Evolutionary conservation across 352 stramenopile genomes (phyloP), one percentile per base, ranked within the genome.

Genomic region (Thraustotheca clavata): DNA sequence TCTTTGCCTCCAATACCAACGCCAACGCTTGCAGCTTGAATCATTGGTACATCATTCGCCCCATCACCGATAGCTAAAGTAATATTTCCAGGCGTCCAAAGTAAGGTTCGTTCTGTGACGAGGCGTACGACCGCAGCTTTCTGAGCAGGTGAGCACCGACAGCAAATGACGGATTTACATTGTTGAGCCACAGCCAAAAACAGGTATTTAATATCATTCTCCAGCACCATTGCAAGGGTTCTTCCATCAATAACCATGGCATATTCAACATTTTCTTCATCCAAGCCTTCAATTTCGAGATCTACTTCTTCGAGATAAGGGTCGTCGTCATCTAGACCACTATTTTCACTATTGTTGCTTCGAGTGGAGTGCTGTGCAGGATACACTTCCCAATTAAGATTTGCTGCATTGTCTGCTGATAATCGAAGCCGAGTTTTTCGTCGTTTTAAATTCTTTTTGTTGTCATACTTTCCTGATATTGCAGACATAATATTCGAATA

Each of bases 221-320:
- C 84, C 32, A 95, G 71, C 32, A 92, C 75, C 26, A 95, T 67
- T 20, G 82, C 79, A 2, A 94, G 71, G 14, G 86, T 94, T 60
- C 89, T 91, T 9, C 86, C 86, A 60, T 95, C 86, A 52, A 95
- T 95, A n/a, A 95, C 86, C 84, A 95, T 92, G 14, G 84, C 86
- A 59, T 91, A 94, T 54, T 94, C 86, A 20, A 95, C 49, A 8
- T 92, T 80, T 26, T 92, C 84, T 20, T 92, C 82, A 3, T 85
- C 61, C 14, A 71, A 84, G 33, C 88, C 80, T 14, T 77, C 80
- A 22, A 83, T 63, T 39, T 91, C 83, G 39, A 80, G 79, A 41
- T 86, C 63, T 18, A 75, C 75, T 20, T 76, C 76, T 11, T 86
- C 79, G 9, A 76, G 86, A 47, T 71, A 86, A 11, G 69, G 67